Percentiles rank a stretch among this genome's conserved stretches.
Conservation (phyloP, 352 stramenopile genomes). For the Pythium utonaiense region DNA sequence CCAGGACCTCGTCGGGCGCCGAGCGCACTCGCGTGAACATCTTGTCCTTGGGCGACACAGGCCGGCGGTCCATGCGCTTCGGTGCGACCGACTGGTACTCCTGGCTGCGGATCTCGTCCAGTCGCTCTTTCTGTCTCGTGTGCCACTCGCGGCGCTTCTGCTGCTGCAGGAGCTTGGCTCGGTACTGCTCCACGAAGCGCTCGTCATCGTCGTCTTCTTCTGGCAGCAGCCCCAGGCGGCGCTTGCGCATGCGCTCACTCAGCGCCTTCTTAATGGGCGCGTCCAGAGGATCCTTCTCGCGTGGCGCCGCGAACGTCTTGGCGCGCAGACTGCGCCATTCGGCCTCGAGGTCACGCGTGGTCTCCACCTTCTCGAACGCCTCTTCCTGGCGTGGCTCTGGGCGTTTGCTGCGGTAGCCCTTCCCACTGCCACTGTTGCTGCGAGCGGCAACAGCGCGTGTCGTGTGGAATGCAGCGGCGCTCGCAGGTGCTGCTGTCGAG, state of each 20-base stretch:
- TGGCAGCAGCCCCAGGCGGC: slow-evolving; percentile 22
- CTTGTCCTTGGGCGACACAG: slow-evolving; percentile 43
- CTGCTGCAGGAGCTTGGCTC: slow-evolving; percentile 12
- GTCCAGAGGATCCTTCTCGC: slow-evolving; percentile 20
- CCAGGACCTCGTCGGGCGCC: slow-evolving; percentile 57
- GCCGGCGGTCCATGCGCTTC: slow-evolving; percentile 10
- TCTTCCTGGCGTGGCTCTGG: slow-evolving; percentile 10
- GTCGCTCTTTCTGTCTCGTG: slow-evolving; percentile 10
- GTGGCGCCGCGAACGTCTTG: slow-evolving; percentile 18
- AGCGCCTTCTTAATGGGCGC: slow-evolving; percentile 22
- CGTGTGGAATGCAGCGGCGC: slow-evolving; percentile 9
- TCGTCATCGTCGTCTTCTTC: slow-evolving; percentile 26
- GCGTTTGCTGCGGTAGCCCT: slow-evolving; percentile 3
- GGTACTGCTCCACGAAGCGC: slow-evolving; percentile 14
- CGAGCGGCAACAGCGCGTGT: slow-evolving; percentile 1
- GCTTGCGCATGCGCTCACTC: slow-evolving; percentile 22
- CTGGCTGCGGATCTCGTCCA: not conserved
- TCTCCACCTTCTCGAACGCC: not conserved
- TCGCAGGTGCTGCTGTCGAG: not conserved
- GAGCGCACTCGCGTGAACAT: slow-evolving; percentile 64
- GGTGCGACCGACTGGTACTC: not conserved
- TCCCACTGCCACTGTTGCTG: not conserved
- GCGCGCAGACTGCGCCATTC: slow-evolving; percentile 26
- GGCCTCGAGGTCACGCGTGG: slow-evolving; percentile 15
- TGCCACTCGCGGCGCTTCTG: slow-evolving; percentile 16